These are phyloP conservation scores for Agarophyton chilense DNA, from an alignment of 23 red algal species.

Conservation along the genomic window DNA sequence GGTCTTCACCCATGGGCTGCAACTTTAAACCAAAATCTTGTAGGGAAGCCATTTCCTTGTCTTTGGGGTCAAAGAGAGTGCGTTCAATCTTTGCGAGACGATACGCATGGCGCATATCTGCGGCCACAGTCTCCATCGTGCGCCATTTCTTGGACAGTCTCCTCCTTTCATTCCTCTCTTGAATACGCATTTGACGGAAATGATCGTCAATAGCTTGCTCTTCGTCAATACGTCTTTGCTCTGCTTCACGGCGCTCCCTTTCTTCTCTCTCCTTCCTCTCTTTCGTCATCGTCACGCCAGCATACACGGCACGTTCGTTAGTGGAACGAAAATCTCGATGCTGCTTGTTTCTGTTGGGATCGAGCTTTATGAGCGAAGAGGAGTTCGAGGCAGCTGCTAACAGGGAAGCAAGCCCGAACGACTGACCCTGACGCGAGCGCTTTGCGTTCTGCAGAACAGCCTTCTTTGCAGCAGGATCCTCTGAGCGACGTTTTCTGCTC, in stretches of 20 bases:
- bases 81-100: slow-evolving; percentile 16
- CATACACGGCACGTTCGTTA: slow-evolving; percentile 17
- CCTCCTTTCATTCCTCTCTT: slow-evolving; percentile 20
- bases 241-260: slow-evolving; percentile 1
- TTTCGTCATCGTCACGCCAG: slow-evolving; percentile 33
- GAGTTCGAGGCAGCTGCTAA: not conserved
- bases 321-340: slow-evolving; percentile 15
- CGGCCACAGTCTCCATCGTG: slow-evolving; percentile 11
- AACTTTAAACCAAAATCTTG: not conserved
- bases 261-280: slow-evolving; percentile 26
- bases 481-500: slow-evolving; percentile 2
- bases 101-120: slow-evolving; percentile 26
- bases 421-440: slow-evolving; percentile 12
- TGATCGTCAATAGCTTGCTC: not conserved
- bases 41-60: not conserved
- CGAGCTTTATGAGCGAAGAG: slow-evolving; percentile 6
- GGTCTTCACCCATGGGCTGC: not conserved
- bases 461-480: not conserved
- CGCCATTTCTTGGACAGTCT: not conserved
- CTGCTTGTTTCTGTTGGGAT: slow-evolving; percentile 11
- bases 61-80: slow-evolving; percentile 12
- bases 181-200: slow-evolving; percentile 22
- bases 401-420: slow-evolving; percentile 4
- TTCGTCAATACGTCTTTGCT: slow-evolving; percentile 9
- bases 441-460: slow-evolving; percentile 15